Evolutionary conservation across 2,329 filamentous ascomycete species (phyloP), one percentile per base, ranked within the genome.

Genomic region (Verticillium alfalfae): DNA sequence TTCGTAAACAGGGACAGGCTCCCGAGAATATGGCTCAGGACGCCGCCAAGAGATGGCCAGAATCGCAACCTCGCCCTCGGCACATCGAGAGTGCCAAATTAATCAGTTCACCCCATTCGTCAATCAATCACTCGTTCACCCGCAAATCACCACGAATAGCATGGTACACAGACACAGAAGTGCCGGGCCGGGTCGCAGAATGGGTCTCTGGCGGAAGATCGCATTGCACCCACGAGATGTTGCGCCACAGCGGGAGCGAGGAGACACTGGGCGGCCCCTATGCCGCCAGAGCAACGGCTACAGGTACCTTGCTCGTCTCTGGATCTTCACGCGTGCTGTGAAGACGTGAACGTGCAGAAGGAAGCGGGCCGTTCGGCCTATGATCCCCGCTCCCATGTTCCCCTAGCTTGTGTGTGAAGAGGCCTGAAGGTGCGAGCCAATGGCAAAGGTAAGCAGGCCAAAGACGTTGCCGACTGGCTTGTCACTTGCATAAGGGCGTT

Each of bases 361-460:
- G 57, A 56, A 54, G 63, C 63, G 63, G 63, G 62, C 63, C 63
- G 63, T 65, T 38, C 34, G 55, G 62, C 55, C 55, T 57, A 13
- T 57, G 55, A 36, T 57, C 13, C 31, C 18, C n/a, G 16, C 16
- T 31, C 55, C 55, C 34, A 36, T 16, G 38, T 41, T n/a, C 54
- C 54, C 54, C 18, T 36, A 16, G 26, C 3, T 57, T 16, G 55
- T 57, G 52, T 31, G 55, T 57, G 55, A 57, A 57, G 6, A 57
- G 15, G 13, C 31, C 26, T 57, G 31, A 26, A 49, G 34, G 3
- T 16, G 18, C 57, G 18, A 22, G 57, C 57, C 57, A 59, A 59
- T 59, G 22, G 57, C 36, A 18, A 39, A 2, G n/a, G 22, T 26
- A 52, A 49, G 57, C 26, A 15, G 57, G 34, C 22, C n/a, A 34